Evolutionary conservation across 495 filamentous ascomycete species (phyloP), one percentile per base, ranked within the genome.

Genomic region (Collariella sp.): DNA sequence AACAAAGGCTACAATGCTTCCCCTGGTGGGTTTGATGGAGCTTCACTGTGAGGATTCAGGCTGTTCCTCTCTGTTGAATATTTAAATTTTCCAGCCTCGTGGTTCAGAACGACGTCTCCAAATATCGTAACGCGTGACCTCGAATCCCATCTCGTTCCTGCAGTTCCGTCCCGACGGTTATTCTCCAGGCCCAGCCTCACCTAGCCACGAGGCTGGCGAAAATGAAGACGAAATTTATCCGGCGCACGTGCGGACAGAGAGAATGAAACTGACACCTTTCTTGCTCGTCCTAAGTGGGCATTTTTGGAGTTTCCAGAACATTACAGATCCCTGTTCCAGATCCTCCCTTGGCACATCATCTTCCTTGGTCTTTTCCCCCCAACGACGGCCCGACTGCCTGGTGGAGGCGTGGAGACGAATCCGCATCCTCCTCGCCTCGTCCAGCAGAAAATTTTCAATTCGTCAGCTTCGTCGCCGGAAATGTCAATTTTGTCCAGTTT

Each of bases 141-240:
- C 4, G 41, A 20, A 35, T 22, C 22, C 6, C 26, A 5, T 23
- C 35, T 9, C n/a, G 19, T 2, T 6, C 29, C 31, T 42, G 56
- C 56, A 54, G 15, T 46, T 35, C 46, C 50, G 50, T 58, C 45
- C 51, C 56, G 51, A 58, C 56, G 56, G 46, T 33, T 58, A 50
- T 54, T 54, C 52, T 45, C 24, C 29, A 31, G 26, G 9, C 24
- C 43, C 39, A 42, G 50, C 43, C 55, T 44, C 29, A 9, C 34
- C 7, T 54, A n/a, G 46, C 56, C 54, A 46, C 51, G 56, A 46
- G 50, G 45, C 12, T 58, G 56, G 49, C 56, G 54, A 55, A 34
- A 48, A 49, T 13, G 16, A 7, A 2, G 18, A 55, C 29, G 23
- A 36, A 34, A 52, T 47, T 49, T 58, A 53, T 24, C 44, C 56